Evolutionary conservation across 2,329 filamentous ascomycete genomes (phyloP), one percentile per base, ranked within the genome.

Genomic region (Westerdykella aurantiaca): DNA sequence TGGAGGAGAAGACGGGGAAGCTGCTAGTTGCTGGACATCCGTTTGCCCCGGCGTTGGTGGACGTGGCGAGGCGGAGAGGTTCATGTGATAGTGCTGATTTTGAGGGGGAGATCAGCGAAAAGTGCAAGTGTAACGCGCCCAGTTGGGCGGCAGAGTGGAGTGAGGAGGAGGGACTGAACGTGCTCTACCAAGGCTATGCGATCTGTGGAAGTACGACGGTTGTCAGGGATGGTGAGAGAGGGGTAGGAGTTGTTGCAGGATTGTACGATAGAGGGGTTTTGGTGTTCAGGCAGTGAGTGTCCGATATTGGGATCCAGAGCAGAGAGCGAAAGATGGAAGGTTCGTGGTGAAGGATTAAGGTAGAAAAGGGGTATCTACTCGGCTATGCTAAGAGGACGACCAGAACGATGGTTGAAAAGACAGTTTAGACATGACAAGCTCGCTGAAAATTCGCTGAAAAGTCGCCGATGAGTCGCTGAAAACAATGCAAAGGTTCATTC

Each of bases 1-100:
- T 29, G 2, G 53, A 66, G 0, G 68, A 72, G 39, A 43, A 51
- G 0, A 45, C 57, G 0, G 69, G 69, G 5, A 66, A 51, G n/a
- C 43, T 73, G 3, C 50, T 71, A 2, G 57, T 72, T 13, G 66
- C 69, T 4, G 71, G 70, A 0, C 71, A 73, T 46, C 62, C 70
- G 1, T 65, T 66, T 40, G 55, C 63, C 5, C 61, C 63, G 5
- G 55, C 43, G 4, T 31, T 72, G 4, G 53, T 57, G 45, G 42
- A 42, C 11, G 51, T 59, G 2, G 48, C 56, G 9, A 48, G 7
- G 3, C 52, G 37, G 49, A 47, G 17, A 50, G 61, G 37, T 39
- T 31, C 21, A 5, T 16, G 29, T 50, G 50, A 23, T 44, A 43
- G 2, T 62, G 56, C 18, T 29, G 42, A 51, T 37, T 39, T 44